Evolutionary conservation across 2,329 filamentous ascomycete genomes (phyloP), one percentile per base, ranked within the genome.

Genomic region (Aspergillus transmontanensis): DNA sequence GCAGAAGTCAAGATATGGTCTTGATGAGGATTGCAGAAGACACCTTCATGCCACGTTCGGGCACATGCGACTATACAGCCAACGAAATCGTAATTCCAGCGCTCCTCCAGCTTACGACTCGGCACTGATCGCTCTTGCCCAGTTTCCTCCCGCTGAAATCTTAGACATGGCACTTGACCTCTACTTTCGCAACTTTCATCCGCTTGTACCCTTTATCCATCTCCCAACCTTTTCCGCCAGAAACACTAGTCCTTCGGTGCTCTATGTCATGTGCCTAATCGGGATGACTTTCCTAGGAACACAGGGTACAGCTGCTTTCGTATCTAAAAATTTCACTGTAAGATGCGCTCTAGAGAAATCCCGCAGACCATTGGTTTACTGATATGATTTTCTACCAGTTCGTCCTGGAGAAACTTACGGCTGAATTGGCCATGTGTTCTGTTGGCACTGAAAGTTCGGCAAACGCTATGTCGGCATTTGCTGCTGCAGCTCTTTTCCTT

Each of bases 131-230:
- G 75, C 53, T 68, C 72, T 68, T 43, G 76, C 69, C 63, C 76
- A 66, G 70, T 85, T 78, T 69, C 84, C 80, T 41, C 83, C 83
- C 2, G 81, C 82, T 4, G 83, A 85, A 66, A 82, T 85, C 9
- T 72, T 86, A 12, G 83, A 85, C 62, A 85, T 85, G 70, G 82
- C 83, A 10, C 69, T 86, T 23, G 83, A 85, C 68, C 78, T 84
- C 59, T 85, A 83, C 66, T 83, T 85, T 63, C 82, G 83, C 55
- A 82, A 82, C 41, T 85, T 85, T 62, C 83, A 85, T 60, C 81
- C 83, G 1, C 79, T 83, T 4, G 76, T 85, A 41, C 83, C 83
- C 0, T 84, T 85, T 64, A 81, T 86, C 7, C 84, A 86, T 67
- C 76, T 83, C 16, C 83, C 84, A 2, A 84, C 83, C 0, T 86